Evolutionary conservation across 2,329 filamentous ascomycete species (phyloP).

Genomic region (Claviceps spartinae): DNA sequence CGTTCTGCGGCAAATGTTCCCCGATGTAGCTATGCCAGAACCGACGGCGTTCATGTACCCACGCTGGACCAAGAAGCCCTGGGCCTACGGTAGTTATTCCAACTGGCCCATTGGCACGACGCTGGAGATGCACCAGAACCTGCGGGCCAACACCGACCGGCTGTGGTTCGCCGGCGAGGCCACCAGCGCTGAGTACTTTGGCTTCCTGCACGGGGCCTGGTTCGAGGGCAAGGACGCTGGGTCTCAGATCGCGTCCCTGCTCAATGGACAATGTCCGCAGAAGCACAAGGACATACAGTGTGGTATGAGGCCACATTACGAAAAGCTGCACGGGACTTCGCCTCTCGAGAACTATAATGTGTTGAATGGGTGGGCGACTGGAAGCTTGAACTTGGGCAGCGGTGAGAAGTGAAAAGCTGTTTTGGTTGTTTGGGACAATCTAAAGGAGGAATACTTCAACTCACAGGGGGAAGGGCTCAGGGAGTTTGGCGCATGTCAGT

Average conservation of each 20-base stretch:
- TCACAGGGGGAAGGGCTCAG: no score
- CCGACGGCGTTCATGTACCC: constrained; percentile 49
- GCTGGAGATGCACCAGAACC: constrained; percentile 52
- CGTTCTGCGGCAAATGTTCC: constrained; percentile 49
- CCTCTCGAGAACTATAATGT: constrained; percentile 18
- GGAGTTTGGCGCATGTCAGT: no score
- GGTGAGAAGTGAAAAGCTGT: not conserved
- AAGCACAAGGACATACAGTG: constrained; percentile 7
- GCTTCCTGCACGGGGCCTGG: constrained; percentile 50
- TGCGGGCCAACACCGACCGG: constrained; percentile 47
- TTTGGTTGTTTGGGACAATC: not conserved
- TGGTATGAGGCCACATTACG: constrained; percentile 11
- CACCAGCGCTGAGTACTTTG: constrained; percentile 48
- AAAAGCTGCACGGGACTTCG: constrained; percentile 19
- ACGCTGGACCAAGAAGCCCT: constrained; percentile 17
- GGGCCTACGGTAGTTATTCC: constrained; percentile 48
- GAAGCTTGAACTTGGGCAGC: constrained; percentile 15
- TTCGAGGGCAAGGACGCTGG: constrained; percentile 41
- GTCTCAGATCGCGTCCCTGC: constrained; percentile 23
- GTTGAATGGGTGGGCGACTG: constrained; percentile 23
- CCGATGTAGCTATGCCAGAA: constrained; percentile 39
- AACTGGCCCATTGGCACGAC: constrained; percentile 54
- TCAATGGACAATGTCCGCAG: constrained; percentile 9
- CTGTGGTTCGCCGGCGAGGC: constrained; percentile 55
- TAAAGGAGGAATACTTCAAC: no score